Evolutionary conservation across 352 stramenopile genomes (phyloP).

Genomic region (Pythium coloratum): DNA sequence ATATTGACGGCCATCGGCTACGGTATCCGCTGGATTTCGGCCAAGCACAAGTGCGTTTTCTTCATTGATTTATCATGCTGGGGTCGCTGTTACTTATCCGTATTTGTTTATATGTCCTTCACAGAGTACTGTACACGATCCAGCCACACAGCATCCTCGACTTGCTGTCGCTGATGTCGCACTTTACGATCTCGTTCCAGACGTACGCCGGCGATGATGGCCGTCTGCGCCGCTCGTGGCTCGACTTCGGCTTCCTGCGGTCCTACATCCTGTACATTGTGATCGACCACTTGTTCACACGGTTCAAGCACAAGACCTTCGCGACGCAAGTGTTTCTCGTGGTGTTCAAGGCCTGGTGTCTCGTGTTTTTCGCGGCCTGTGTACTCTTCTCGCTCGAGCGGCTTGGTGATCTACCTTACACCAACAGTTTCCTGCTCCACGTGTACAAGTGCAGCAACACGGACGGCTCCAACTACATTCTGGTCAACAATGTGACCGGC

Average conservation of each 20-base stretch:
- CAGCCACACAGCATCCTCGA: conserved; percentile 78
- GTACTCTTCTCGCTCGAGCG: conserved; percentile 86
- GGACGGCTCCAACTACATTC: conserved; percentile 44
- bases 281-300: conserved; percentile 65
- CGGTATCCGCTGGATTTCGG: conserved; percentile 68
- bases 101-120: background rate
- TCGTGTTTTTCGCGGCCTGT: conserved; percentile 82
- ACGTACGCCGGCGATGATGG: conserved; percentile 54
- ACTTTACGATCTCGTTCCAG: conserved; percentile 78
- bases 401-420: conserved; percentile 79
- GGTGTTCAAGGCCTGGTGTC: conserved; percentile 70
- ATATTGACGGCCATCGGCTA: conserved; percentile 76
- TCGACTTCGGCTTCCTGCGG: conserved; percentile 86
- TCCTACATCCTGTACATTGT: conserved; percentile 86
- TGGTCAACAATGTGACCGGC: conserved; percentile 53
- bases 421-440: conserved; percentile 80
- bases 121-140: conserved; percentile 60
- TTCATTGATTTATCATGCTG: background rate
- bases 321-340: conserved; percentile 74
- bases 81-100: no score
- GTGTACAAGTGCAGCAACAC: conserved; percentile 81
- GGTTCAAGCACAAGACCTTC: conserved; percentile 81
- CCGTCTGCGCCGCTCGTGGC: conserved; percentile 67
- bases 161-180: conserved; percentile 77
- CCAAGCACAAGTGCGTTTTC: conserved; percentile 75